phyloP scores from a whole-genome alignment of 306 rosid genomes.

The Glycyrrhiza uralensis region DNA sequence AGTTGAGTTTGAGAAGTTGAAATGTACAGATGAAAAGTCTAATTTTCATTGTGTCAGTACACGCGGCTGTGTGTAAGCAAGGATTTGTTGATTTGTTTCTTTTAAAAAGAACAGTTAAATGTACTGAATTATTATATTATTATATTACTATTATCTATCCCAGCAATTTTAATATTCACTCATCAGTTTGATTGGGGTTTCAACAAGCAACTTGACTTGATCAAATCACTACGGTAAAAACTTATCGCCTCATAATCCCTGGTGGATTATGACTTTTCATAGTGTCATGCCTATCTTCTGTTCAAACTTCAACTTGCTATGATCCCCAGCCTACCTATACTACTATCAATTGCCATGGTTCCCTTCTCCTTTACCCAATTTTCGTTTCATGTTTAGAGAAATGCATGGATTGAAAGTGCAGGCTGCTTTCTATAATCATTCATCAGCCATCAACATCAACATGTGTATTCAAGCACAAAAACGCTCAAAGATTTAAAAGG shows the following conservation, averaged over 20 bases:
- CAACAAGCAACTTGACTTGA: neutral
- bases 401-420: neutral
- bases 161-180: too few species aligned
- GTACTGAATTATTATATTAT: too few species aligned
- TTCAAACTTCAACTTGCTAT: neutral
- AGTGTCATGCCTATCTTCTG: neutral
- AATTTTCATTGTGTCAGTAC: too few species aligned
- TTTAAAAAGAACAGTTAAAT: too few species aligned
- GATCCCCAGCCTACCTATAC: neutral
- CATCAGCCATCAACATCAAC: neutral
- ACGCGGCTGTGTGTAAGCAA: too few species aligned
- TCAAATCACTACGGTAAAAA: neutral
- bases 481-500: slow-evolving; percentile 2
- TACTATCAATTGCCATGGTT: neutral
- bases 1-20: too few species aligned
- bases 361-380: neutral
- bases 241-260: neutral
- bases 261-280: too few species aligned
- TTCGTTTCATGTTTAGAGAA: neutral
- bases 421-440: neutral
- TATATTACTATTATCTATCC: too few species aligned
- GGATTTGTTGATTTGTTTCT: too few species aligned
- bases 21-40: too few species aligned
- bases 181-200: neutral
- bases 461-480: neutral